phyloP scores from a whole-genome alignment of 129 eudicot genomes.

The Oenanthe sinensis region DNA sequence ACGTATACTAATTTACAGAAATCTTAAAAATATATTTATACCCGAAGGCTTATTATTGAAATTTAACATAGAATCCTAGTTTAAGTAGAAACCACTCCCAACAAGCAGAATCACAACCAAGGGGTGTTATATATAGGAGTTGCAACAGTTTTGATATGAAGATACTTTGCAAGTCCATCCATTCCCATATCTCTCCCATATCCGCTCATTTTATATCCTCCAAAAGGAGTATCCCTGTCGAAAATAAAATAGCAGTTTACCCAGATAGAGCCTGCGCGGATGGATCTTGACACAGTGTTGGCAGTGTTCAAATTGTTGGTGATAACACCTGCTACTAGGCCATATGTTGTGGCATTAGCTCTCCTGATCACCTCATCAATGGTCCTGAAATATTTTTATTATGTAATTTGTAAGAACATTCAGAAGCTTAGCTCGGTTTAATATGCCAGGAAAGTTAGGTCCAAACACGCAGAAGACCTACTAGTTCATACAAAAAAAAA shows the following conservation, averaged over 20 bases:
- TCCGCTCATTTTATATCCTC: slow-evolving; percentile 77
- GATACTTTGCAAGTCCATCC: slow-evolving; percentile 46
- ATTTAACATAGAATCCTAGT: neutral
- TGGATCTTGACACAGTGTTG: slow-evolving; percentile 71
- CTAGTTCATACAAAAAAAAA: neutral
- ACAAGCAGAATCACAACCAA: slow-evolving; percentile 45
- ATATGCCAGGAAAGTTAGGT: neutral
- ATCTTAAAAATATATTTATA: neutral
- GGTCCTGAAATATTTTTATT: slow-evolving; percentile 30
- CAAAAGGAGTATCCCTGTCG: slow-evolving; percentile 49
- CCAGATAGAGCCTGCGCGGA: slow-evolving; percentile 52
- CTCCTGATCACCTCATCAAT: slow-evolving; percentile 72
- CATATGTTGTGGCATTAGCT: slow-evolving; percentile 58
- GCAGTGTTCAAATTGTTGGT: slow-evolving; percentile 68
- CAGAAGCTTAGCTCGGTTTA: neutral
- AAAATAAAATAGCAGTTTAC: slow-evolving; percentile 47
- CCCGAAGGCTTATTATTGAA: neutral
- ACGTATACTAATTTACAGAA: neutral
- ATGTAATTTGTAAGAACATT: neutral
- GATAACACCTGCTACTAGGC: slow-evolving; percentile 75
- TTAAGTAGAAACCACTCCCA: neutral
- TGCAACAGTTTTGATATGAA: slow-evolving; percentile 59
- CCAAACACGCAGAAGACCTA: neutral
- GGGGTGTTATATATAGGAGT: slow-evolving; percentile 71
- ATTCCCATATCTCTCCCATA: slow-evolving; percentile 65